Base-by-base conservation (phyloP, 176 grass and related monocot genomes). In the Poa pratensis region DNA sequence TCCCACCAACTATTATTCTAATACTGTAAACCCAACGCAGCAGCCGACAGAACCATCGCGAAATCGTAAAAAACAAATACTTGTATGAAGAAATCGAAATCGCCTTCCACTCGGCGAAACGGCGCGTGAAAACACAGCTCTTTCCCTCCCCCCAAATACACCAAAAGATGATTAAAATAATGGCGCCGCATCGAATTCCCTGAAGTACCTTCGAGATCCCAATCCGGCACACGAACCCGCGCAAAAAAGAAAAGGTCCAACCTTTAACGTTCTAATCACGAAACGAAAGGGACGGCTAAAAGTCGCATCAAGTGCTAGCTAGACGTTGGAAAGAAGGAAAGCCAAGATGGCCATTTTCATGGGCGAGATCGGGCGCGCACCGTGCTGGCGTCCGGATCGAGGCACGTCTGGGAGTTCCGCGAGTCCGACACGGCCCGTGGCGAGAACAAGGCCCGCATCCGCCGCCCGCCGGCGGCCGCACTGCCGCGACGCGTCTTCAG, bases 341-440 rank as follows among this genome's bases (percentile, higher is more conserved):
- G 14, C 5, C 77, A 69, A 59, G 70, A 69, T 57, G 8, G 28
- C 43, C 20, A 73, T 76, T 82, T 22, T 50, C 67, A 72, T 82
- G 35, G 51, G 46, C 58, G 32, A 70, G 13, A 46, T 46, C 45
- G 45, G 45, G 71, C 63, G 34, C 93, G 78, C 78, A 99, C 97
- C 84, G 87, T 91, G 87, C 94, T 96, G 27, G 97, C 97, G 61
- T 99, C 97, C 50, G 97, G 97, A 91, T 96, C 94, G 45, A 99
- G 91, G 78, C 97, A 99, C 20, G 96, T 99, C 88, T 99, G 93
- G 5, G 96, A 92, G 88, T 86, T 92, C 13, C 60, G 75, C 0
- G 96, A 96, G 64, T 99, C 96, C 1, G 96, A 99, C 45, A 99
- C 96, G 42, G 84, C 93, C 61, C 75, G 65, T 19, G 93, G 88